Base-by-base conservation (phyloP, 1,139 yeast species). In the Saccharomyces hybrid region DNA sequence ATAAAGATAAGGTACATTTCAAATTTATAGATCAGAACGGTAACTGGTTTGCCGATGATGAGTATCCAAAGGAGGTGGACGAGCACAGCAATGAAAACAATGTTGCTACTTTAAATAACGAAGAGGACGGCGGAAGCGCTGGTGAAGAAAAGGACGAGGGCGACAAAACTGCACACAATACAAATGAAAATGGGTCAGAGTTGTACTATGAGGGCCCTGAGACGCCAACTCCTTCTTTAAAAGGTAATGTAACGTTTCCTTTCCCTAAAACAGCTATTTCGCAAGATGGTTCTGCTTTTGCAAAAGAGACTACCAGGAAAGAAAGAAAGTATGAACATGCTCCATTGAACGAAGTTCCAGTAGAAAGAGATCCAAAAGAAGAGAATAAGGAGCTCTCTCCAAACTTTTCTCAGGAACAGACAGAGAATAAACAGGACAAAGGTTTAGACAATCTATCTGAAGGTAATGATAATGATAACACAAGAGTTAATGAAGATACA, bases 31-130 rank as follows among this genome's bases (percentile, higher is more conserved):
- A 65, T 50, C 63, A 61, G 25, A 52, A 82, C 61, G 86, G 82
- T 25, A 80, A 77, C 49, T 84, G 89, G 89, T 66, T 71, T 52
- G 76, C 78, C 13, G 77, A 79, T 52, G 70, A 73, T 13, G 62
- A 71, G 34, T 80, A 78, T 62, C 72, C 73, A 51, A 68, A 74
- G 47, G 76, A 77, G 57, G 69, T 72, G 5, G 88, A 83, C 64
- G 80, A 73, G 13, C 63, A 71, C 47, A 88, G 86, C 41, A 82
- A 76, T 63, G 77, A 76, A 52, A 84, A 84, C 72, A 84, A 84
- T 62, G 76, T 75, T 14, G 29, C 14, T 3, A 49, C 50, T 32
- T 29, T 11, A 25, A 14, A 27, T 11, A 41, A 14, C 50, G 27
- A 29, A 13, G 44, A 25, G 29, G 16, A 28, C 8, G 50, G 19